Evolutionary conservation across 23 red algal genomes (phyloP).

Genomic region (Chondrus crispus): DNA sequence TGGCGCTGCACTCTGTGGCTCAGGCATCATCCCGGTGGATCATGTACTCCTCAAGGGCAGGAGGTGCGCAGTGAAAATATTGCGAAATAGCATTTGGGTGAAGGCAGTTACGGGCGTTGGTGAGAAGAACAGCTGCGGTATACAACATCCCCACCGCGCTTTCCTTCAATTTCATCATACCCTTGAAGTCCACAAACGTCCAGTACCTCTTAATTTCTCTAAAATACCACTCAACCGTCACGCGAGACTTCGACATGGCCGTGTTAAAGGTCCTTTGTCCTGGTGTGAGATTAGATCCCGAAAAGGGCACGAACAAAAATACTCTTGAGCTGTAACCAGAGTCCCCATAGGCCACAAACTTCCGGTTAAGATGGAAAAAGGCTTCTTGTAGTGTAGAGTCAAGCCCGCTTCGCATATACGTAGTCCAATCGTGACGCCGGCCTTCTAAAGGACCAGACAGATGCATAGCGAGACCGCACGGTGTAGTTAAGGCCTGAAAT

Average conservation of each 20-base stretch:
- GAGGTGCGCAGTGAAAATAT: background rate
- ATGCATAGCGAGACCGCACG: background rate
- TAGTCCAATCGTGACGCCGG: slow-evolving; percentile 5
- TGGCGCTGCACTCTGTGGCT: too few relatives aligned
- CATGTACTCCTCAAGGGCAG: background rate
- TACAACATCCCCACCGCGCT: background rate
- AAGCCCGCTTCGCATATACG: background rate
- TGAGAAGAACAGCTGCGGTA: background rate
- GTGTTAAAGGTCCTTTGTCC: background rate
- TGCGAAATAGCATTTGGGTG: background rate
- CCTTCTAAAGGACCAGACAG: background rate
- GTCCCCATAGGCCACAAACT: background rate
- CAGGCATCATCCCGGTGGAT: background rate
- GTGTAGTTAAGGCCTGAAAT: background rate
- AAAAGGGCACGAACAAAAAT: background rate
- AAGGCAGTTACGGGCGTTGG: background rate
- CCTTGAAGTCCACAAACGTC: background rate
- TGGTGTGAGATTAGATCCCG: background rate
- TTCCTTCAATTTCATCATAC: background rate
- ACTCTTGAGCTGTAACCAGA: background rate
- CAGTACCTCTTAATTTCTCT: background rate
- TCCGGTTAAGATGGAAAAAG: background rate
- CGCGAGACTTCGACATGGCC: background rate
- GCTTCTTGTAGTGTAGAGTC: background rate
- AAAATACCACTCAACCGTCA: background rate